These are phyloP conservation scores for Pseudocercospora fuligena DNA, from an alignment of 2,329 filamentous ascomycete genomes.

Conservation along the genomic window DNA sequence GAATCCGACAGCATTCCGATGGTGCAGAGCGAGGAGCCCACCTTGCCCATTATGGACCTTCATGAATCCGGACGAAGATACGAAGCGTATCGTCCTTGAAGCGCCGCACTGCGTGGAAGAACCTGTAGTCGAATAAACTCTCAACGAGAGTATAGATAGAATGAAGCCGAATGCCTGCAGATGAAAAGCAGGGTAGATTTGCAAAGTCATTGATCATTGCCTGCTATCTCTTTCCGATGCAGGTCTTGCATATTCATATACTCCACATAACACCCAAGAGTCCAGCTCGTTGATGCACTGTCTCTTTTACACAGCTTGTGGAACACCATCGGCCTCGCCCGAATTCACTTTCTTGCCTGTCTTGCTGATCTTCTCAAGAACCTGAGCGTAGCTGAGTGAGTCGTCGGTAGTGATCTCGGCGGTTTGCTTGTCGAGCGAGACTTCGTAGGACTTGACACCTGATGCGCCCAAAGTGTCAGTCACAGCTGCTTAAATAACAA, in stretches of 20 bases:
- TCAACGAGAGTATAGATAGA: background rate
- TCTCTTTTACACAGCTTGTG: constrained; percentile 35
- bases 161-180: background rate
- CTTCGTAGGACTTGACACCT: constrained; percentile 87
- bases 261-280: background rate
- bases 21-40: background rate
- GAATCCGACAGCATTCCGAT: background rate
- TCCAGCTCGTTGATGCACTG: background rate
- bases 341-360: constrained; percentile 90
- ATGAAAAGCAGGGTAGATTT: background rate
- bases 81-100: background rate
- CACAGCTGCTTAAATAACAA: background rate
- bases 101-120: background rate
- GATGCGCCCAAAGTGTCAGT: constrained; percentile 10
- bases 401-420: constrained; percentile 76
- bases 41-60: background rate
- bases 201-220: background rate
- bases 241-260: background rate
- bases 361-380: constrained; percentile 89
- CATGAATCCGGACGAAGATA: background rate
- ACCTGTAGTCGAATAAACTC: too few species aligned
- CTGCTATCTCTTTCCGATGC: background rate
- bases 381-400: constrained; percentile 74
- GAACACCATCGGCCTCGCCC: constrained; percentile 70
- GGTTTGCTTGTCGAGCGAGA: constrained; percentile 84